phyloP scores from a whole-genome alignment of 805 yeast genomes.

The Pichia phayaonensis region DNA sequence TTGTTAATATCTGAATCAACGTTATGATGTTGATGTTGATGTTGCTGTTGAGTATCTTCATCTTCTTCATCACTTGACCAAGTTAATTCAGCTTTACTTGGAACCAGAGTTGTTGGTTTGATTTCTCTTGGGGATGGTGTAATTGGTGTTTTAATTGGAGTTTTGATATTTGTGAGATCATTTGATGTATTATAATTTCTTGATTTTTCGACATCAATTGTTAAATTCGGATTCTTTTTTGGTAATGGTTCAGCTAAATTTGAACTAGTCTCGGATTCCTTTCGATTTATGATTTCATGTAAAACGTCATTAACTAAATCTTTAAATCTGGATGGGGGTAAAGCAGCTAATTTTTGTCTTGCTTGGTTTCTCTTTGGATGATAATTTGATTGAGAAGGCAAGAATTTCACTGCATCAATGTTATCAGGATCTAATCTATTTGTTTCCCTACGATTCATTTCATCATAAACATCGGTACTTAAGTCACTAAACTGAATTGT shows the following conservation, averaged over 20 bases:
- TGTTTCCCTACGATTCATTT: conserved; percentile 66
- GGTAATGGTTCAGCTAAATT: not conserved
- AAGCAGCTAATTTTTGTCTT: conserved; percentile 77
- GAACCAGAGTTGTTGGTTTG: conserved; percentile 67
- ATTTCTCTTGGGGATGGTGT: conserved; percentile 29
- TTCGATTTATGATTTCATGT: conserved; percentile 67
- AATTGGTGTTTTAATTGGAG: conserved; percentile 14
- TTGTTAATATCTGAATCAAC: not conserved
- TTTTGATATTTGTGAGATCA: conserved; percentile 7
- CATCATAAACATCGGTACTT: conserved; percentile 92
- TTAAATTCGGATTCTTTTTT: not conserved
- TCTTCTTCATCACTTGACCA: conserved; percentile 88
- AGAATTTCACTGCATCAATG: conserved; percentile 44
- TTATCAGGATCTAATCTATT: conserved; percentile 33
- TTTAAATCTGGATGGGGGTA: conserved; percentile 75
- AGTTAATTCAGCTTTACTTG: conserved; percentile 73
- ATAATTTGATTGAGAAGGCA: conserved; percentile 68
- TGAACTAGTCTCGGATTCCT: not conserved
- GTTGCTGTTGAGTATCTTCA: conserved; percentile 29
- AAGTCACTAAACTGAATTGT: conserved; percentile 80
- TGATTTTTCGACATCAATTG: conserved; percentile 5
- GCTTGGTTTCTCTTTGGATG: conserved; percentile 97
- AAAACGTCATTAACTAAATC: conserved; percentile 87
- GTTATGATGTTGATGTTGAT: conserved; percentile 14
- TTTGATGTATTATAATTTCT: not conserved